These are phyloP conservation scores for Trametes hirsuta DNA, from an alignment of 1,284 basidiomycete genomes.

Conservation along the genomic window DNA sequence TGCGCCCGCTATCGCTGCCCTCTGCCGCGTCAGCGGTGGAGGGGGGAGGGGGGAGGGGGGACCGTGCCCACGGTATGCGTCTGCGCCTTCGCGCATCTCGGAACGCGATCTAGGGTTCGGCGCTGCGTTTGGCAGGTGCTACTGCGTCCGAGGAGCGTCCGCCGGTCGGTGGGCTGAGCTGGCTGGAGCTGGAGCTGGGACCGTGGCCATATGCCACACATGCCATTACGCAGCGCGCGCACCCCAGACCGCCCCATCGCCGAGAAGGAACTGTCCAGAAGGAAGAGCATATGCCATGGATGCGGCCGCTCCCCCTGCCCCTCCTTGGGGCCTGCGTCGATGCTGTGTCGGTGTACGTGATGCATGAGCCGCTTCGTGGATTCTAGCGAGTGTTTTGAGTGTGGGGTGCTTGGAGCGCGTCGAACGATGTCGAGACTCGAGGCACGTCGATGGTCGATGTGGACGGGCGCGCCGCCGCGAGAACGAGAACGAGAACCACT, in stretches of 20 bases:
- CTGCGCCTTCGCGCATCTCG: too few species aligned
- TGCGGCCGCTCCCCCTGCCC: neutral
- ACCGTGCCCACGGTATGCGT: too few species aligned
- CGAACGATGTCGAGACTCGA: neutral
- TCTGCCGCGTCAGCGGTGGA: too few species aligned
- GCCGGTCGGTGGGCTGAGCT: too few species aligned
- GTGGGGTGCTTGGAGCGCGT: neutral
- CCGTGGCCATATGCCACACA: too few species aligned
- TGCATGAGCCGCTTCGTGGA: neutral
- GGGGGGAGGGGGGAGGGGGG: too few species aligned
- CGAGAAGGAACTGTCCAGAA: too few species aligned
- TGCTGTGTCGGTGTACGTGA: neutral
- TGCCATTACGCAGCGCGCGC: neutral
- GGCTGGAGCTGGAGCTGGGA: too few species aligned
- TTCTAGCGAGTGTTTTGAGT: slow-evolving; percentile 9
- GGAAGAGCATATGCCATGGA: neutral
- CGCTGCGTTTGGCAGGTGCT: too few species aligned
- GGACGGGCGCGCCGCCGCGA: neutral
- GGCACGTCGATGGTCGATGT: neutral
- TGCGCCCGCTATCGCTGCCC: slow-evolving; percentile 2
- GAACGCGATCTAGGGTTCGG: too few species aligned
- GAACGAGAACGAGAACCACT: neutral
- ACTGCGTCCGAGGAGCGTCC: too few species aligned
- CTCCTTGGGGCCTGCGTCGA: neutral
- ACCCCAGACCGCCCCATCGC: slow-evolving; percentile 1